Base-by-base conservation (phyloP, 1,139 yeast genomes). In the Blastobotrys malaysiensis region DNA sequence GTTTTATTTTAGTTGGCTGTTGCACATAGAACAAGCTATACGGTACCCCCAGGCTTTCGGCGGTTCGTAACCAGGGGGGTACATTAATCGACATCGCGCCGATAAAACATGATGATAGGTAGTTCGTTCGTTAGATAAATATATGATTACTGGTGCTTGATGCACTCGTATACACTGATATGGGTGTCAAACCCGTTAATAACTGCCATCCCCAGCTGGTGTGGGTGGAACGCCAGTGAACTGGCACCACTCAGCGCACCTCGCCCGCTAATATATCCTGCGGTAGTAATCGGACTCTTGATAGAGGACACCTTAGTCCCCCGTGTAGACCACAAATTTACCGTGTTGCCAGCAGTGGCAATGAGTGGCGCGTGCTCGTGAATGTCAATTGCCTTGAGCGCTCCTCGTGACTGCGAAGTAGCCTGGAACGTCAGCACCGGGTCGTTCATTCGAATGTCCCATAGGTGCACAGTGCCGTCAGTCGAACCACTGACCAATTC, bases 351-450 rank as follows among this genome's bases (percentile, higher is more conserved):
- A 0, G 96, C 98, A 1, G 96, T 85, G 9, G 90, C 89, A 60
- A 91, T 81, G 0, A 91, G 78, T 0, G 99, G 98, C 0, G 99
- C 99, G 71, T 93, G 99, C 65, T 93, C 99, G 70, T 93, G 99
- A 2, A 88, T 81, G 63, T 88, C 88, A 56, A 89, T 77, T 31
- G 88, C 79, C 14, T 95, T 79, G 78, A 90, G 80, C 20, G 60
- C 52, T 7, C 83, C 82, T 52, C 77, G 77, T 20, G 83, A 85
- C 55, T 81, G 80, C 2, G 39, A 13, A 9, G 46, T 24, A 1
- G 86, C 81, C 27, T 74, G 75, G 70, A 82, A 89, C 1, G 83
- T 73, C 20, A 79, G 73, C 2, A 93, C 88, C 0, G 97, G 93
- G 11, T 83, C 83, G 55, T 82, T 79, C 46, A 74, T 67, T 56